phyloP scores from a whole-genome alignment of 305 asterid species.

The Solanum hybrid region DNA sequence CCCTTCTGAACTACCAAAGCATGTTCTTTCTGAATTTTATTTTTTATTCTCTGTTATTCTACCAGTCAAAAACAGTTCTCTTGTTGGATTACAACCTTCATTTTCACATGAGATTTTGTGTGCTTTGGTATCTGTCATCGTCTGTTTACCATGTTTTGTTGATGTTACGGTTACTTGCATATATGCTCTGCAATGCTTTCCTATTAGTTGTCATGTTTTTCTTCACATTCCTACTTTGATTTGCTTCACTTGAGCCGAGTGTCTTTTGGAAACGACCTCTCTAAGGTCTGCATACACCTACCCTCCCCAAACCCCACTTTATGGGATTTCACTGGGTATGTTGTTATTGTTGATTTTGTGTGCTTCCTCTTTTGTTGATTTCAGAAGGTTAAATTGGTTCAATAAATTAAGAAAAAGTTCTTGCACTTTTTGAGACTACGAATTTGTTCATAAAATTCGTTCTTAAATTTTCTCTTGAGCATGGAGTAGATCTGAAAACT shows the following conservation, averaged over 20 bases:
- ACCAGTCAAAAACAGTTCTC: not conserved
- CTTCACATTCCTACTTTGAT: not conserved
- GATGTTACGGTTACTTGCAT: not conserved
- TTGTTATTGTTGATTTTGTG: not conserved
- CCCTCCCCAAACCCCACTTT: not conserved
- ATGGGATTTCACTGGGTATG: not conserved
- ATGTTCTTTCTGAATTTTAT: not conserved
- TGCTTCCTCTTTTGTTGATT: not conserved
- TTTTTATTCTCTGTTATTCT: not conserved
- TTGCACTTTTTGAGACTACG: not conserved
- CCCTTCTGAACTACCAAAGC: not conserved
- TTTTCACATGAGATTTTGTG: not conserved
- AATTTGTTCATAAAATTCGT: not conserved
- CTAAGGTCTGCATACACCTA: not conserved
- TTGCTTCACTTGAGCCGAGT: not conserved
- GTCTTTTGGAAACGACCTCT: not conserved
- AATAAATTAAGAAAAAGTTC: not conserved
- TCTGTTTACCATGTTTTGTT: not conserved
- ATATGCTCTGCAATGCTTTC: not conserved
- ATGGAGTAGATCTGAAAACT: not conserved
- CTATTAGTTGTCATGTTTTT: not conserved
- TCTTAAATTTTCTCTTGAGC: not conserved
- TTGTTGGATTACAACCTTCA: not conserved
- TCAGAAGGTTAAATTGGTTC: not conserved
- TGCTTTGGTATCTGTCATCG: not conserved